These are phyloP conservation scores for Xylariaceae sp. DNA, from an alignment of 2,329 filamentous ascomycete genomes.

Conservation along the genomic window DNA sequence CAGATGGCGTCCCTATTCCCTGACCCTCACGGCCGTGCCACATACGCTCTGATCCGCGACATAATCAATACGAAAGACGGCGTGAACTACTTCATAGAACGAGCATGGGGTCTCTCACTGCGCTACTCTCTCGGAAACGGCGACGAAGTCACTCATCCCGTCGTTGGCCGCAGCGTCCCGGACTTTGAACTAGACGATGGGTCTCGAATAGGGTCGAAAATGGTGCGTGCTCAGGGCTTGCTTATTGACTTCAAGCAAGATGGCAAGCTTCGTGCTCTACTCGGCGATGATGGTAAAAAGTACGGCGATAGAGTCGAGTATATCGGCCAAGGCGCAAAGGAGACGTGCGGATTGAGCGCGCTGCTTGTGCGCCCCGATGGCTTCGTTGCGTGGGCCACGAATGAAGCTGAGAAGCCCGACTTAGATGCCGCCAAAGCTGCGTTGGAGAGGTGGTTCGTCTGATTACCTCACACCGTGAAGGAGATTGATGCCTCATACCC, in stretches of 20 bases:
- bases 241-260: constrained; percentile 27
- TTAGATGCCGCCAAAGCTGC: constrained; percentile 15
- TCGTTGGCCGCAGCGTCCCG: constrained; percentile 37
- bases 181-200: constrained; percentile 32
- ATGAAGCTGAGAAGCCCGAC: constrained; percentile 17
- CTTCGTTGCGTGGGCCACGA: constrained; percentile 31
- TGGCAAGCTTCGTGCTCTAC: constrained; percentile 12
- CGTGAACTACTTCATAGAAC: constrained; percentile 30
- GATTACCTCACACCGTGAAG: not conserved
- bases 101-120: constrained; percentile 35
- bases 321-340: constrained; percentile 17
- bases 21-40: constrained; percentile 24
- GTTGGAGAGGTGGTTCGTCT: constrained; percentile 18
- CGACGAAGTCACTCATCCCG: constrained; percentile 20
- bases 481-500: no score
- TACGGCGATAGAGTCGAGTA: constrained; percentile 22
- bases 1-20: constrained; percentile 34
- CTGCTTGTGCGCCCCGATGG: constrained; percentile 34
- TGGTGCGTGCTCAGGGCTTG: constrained; percentile 29
- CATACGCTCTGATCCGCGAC: constrained; percentile 26
- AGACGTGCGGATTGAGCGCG: constrained; percentile 24
- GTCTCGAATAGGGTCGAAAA: constrained; percentile 29
- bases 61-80: constrained; percentile 31
- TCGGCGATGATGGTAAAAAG: not conserved
- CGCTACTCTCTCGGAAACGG: constrained; percentile 29